Conservation (phyloP, 106 monocot genomes). For the Dioscorea dumetorum region DNA sequence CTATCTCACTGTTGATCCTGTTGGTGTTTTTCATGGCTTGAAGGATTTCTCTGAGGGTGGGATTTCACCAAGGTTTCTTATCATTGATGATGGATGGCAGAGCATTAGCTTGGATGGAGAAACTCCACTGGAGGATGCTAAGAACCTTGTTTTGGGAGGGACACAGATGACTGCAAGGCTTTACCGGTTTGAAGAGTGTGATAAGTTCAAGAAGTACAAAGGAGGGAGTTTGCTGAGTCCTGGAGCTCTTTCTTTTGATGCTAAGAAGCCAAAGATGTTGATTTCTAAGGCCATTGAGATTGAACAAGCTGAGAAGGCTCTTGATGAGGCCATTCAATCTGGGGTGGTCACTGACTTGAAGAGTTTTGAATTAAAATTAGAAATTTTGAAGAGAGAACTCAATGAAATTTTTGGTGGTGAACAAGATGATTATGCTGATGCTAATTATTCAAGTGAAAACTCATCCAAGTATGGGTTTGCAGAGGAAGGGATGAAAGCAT, state of each 20-base stretch:
- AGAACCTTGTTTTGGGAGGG: constrained; percentile 40
- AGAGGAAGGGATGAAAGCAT: constrained; percentile 22
- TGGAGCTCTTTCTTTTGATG: constrained; percentile 19
- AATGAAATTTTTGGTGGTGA: constrained; percentile 10
- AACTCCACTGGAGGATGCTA: constrained; percentile 7
- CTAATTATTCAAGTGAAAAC: not conserved
- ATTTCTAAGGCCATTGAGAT: constrained; percentile 40
- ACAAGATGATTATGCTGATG: no score
- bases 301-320: constrained; percentile 32
- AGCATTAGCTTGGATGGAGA: constrained; percentile 36
- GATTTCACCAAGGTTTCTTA: constrained; percentile 40
- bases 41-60: constrained; percentile 38
- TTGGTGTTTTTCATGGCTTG: constrained; percentile 29
- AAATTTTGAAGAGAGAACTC: constrained; percentile 14
- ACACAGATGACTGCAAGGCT: constrained; percentile 45
- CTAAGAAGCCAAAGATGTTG: constrained; percentile 17
- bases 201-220: constrained; percentile 27
- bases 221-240: constrained; percentile 20
- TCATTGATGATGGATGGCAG: constrained; percentile 64
- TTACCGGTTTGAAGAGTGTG: constrained; percentile 43
- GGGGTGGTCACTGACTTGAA: constrained; percentile 5
- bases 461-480: not conserved
- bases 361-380: constrained; percentile 14
- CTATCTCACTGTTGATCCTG: constrained; percentile 34
- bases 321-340: constrained; percentile 4